Evolutionary conservation across 108 stramenopile species (phyloP), one percentile per base, ranked within the genome.

Genomic region (Aurantiochytrium sp.): DNA sequence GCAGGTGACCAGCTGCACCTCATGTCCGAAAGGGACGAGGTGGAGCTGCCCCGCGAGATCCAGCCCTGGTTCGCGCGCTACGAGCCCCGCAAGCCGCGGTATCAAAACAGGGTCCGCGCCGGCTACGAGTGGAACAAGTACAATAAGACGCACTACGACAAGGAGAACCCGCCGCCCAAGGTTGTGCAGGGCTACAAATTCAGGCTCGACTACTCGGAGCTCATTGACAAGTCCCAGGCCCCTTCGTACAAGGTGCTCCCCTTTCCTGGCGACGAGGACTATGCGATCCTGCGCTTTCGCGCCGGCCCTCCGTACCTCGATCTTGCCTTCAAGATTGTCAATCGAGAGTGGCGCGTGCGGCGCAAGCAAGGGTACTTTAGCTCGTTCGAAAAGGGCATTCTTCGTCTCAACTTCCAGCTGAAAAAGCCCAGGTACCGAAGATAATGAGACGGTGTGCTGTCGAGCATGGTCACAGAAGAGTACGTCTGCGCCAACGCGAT

Each of bases 51-150:
- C 85, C 92, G 17, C 90, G 93, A 41, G 91, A 89, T 53, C 54
- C 69, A 52, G 91, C 90, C 54, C 39, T 97, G 96, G 97, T 93
- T 95, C 89, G 97, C 97, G 88, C 96, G 96, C 85, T 99, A 95
- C 89, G 95, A 95, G 37, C 97, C 98, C 21, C 94, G 99, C 32
- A 98, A 98, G 86, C 99, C 99, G 6, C 95, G 98, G 8, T 99
- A 98, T 94, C 97, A 98, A 93, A 98, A 98, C 93, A 96, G 98
- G 17, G 98, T 99, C 85, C 95, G 95, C 89, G 97, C 98, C 12
- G 99, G 99, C 8, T 98, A 96, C 85, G 98, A 98, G 89, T 97
- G 99, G 97, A 99, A 98, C 94, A 95, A 96, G 90, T 98, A 99
- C 96, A 99, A 99, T 90, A 96, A 96, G 89, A 96, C 97, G 12